Evolutionary conservation across 805 yeast species (phyloP), one percentile per base, ranked within the genome.

Genomic region (Barnettozyma vustinii): DNA sequence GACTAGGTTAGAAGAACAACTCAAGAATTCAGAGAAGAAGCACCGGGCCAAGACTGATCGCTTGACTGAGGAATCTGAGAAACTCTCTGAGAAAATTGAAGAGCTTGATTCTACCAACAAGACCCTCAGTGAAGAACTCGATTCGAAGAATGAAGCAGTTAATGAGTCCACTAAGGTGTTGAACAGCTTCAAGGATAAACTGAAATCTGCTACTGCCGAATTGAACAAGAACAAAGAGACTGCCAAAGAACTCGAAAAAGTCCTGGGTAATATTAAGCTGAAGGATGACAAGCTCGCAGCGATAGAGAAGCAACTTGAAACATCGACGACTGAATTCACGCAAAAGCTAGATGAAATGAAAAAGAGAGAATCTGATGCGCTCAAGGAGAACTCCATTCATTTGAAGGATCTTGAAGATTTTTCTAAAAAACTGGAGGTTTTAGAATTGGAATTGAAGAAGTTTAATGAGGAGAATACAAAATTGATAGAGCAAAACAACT

Each of bases 1-100:
- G 9, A 64, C 68, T 15, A 55, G 52, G 9, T 56, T 80, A 15
- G 84, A 80, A 51, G 70, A 63, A 6, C 54, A 54, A 13, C 30
- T 61, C 15, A 49, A 52, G 21, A 40, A 26, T n/a, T 36, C 32
- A 16, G 61, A 51, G n/a, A 47, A 51, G 13, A 40, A 51, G 8
- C 37, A 44, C 5, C 37, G 35, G 16, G 23, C 33, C 15, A 49
- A 52, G 40, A 37, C 51, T 9, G 45, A 44, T 6, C 44, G 20
- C 1, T 41, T 52, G 32, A 56, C 51, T 15, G 48, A 50, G 18
- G 55, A 51, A 18, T 56, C 53, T 26, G 19, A 39, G 2, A 37
- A 37, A 4, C 47, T 56, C 1, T 54, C 49, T 19, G 62, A 59
- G 1, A 37, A 48, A 1, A 37, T 53, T 18, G 37, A 48, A 9